These are phyloP conservation scores for Anthracocystis panici-leucophaei DNA, from an alignment of 1,284 basidiomycete species.

Conservation along the genomic window DNA sequence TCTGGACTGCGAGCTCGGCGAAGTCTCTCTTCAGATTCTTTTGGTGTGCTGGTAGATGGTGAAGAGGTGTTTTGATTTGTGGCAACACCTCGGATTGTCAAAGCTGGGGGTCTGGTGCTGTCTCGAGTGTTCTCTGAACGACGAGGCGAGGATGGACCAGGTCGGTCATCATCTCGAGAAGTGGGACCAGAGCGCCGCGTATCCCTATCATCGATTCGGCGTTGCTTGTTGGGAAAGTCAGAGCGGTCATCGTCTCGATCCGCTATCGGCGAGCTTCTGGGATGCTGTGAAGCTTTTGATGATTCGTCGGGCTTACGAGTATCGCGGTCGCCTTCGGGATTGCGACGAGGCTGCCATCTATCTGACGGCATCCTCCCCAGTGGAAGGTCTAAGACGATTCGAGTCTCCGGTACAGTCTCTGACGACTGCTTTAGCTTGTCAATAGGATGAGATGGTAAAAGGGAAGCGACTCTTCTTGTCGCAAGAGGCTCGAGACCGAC, in stretches of 20 bases:
- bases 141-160: conserved; percentile 21
- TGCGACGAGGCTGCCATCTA: conserved; percentile 38
- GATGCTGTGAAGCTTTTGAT: conserved; percentile 12
- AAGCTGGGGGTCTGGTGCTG: conserved; percentile 12
- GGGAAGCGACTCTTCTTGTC: background rate
- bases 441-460: background rate
- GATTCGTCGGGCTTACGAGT: conserved; percentile 11
- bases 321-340: conserved; percentile 16
- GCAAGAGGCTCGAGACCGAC: background rate
- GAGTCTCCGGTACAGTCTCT: conserved; percentile 1
- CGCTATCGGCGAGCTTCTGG: conserved; percentile 5
- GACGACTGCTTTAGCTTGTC: conserved; percentile 2
- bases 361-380: conserved; percentile 27
- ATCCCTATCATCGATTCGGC: conserved; percentile 25
- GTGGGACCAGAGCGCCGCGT: conserved; percentile 1
- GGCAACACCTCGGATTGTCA: conserved; percentile 39
- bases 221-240: conserved; percentile 33
- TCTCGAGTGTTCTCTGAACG: conserved; percentile 15
- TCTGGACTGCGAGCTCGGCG: conserved; percentile 31
- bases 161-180: conserved; percentile 6
- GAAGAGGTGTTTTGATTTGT: conserved; percentile 21
- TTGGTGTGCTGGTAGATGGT: background rate
- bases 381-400: background rate
- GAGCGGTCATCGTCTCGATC: conserved; percentile 17
- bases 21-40: conserved; percentile 9